Evolutionary conservation across 2,329 filamentous ascomycete species (phyloP).

Genomic region (Leptographium flavum): DNA sequence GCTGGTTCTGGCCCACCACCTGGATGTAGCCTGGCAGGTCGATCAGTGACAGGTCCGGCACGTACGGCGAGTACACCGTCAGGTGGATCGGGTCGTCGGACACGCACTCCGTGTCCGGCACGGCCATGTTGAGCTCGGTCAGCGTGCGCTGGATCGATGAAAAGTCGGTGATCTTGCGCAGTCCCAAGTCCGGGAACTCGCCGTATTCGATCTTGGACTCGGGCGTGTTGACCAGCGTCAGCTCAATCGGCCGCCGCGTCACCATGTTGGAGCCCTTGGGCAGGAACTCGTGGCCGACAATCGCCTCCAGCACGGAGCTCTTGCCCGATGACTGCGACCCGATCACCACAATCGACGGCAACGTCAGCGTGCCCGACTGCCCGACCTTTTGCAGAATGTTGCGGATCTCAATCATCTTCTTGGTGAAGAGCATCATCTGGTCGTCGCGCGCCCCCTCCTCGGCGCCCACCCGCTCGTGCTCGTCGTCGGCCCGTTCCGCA

Average conservation of each 20-base stretch:
- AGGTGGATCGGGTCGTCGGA: conserved; percentile 95
- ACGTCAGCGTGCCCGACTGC: conserved; percentile 72
- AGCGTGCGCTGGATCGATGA: conserved; percentile 81
- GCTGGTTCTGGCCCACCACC: conserved; percentile 82
- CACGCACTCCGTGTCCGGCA: conserved; percentile 81
- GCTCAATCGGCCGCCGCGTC: conserved; percentile 83
- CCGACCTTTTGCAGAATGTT: conserved; percentile 83
- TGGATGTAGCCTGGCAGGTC: conserved; percentile 97
- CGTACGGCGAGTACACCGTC: conserved; percentile 86
- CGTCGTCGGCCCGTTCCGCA: conserved; percentile 46
- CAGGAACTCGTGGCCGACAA: conserved; percentile 94
- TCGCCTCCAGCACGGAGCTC: conserved; percentile 90
- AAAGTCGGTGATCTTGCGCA: conserved; percentile 87
- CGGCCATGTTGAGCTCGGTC: conserved; percentile 87
- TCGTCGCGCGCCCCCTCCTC: conserved; percentile 71
- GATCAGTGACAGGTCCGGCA: conserved; percentile 89
- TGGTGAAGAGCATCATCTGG: conserved; percentile 98
- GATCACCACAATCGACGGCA: conserved; percentile 98
- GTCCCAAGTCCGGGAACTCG: conserved; percentile 83
- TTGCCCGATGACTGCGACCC: conserved; percentile 97
- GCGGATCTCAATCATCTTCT: conserved; percentile 99
- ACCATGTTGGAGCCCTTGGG: conserved; percentile 99
- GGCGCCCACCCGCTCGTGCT: conserved; percentile 13
- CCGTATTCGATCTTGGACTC: conserved; percentile 79
- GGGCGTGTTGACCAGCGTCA: conserved; percentile 91